Evolutionary conservation across 2,329 filamentous ascomycete species (phyloP), one percentile per base, ranked within the genome.

Genomic region (Pseudocercospora pini-densiflorae): DNA sequence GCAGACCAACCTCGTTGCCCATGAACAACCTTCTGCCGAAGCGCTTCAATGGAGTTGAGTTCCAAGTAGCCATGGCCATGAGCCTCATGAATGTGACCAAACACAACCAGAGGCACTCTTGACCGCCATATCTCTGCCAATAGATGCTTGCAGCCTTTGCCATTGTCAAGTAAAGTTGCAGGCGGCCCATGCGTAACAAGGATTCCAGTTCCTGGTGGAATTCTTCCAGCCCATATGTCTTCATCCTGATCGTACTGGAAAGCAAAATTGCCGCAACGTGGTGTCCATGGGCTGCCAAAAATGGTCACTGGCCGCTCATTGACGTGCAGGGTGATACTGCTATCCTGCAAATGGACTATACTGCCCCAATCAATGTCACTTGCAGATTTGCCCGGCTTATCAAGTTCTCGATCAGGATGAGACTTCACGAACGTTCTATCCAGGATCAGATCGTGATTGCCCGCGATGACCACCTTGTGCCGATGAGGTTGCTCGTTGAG

Each of bases 251-350:
- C 68, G 64, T 83, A 82, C 68, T 83, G 81, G 63, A 84, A 84
- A 0, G 79, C 78, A 77, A 78, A 82, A 47, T 60, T 60, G 85
- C 92, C 81, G 91, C 89, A 43, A 88, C 85, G 19, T 81, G 79
- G 61, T 87, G 87, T 27, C 91, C 90, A 75, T 1, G 92, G 91
- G 0, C 89, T 89, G 6, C 93, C 93, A 79, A 92, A 96, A 66
- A 97, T 81, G 57, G 85, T 89, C 64, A 94, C 78, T 21, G 81
- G 82, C 59, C 90, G 85, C 5, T 83, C 83, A 71, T 61, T 61
- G 68, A 93, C 89, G 6, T 84, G 82, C 23, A 80, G 29, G 1
- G 71, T 76, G 4, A 64, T 64, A 4, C 71, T 65, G 2, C 65
- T 67, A 62, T 78, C 72, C 36, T 79, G 67, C 7, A 81, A 72